Conservation (phyloP, 371 early-diverging fungal genomes). For the Chytridium lagenaria region DNA sequence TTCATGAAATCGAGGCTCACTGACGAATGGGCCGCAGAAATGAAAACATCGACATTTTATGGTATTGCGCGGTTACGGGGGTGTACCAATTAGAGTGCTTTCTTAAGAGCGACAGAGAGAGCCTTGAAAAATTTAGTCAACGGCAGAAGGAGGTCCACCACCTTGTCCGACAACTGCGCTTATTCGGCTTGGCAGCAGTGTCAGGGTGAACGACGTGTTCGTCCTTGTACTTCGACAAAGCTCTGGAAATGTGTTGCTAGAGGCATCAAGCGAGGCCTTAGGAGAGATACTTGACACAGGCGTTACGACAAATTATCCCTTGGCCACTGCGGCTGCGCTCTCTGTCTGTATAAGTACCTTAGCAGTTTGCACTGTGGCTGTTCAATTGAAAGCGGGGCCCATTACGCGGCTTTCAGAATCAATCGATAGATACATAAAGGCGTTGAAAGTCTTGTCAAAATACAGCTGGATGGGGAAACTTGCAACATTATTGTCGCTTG, state of each 20-base stretch:
- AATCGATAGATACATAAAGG: background rate
- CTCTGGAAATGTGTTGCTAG: background rate
- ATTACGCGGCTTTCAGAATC: background rate
- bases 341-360: too few species aligned
- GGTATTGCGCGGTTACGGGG: background rate
- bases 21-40: background rate
- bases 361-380: too few species aligned
- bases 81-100: background rate
- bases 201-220: background rate
- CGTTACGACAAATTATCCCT: background rate
- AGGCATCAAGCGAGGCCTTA: background rate
- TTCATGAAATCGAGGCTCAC: background rate
- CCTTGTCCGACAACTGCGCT: too few species aligned
- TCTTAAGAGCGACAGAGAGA: background rate
- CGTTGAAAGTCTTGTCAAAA: too few species aligned
- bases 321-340: background rate
- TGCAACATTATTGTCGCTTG: background rate
- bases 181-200: background rate
- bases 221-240: background rate
- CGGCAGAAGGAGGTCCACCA: too few species aligned
- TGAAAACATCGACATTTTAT: background rate
- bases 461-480: background rate
- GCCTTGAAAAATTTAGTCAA: too few species aligned
- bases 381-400: too few species aligned
- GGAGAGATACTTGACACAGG: background rate